Base-by-base conservation (phyloP, 306 rosid genomes). In the Lathyrus sativus region DNA sequence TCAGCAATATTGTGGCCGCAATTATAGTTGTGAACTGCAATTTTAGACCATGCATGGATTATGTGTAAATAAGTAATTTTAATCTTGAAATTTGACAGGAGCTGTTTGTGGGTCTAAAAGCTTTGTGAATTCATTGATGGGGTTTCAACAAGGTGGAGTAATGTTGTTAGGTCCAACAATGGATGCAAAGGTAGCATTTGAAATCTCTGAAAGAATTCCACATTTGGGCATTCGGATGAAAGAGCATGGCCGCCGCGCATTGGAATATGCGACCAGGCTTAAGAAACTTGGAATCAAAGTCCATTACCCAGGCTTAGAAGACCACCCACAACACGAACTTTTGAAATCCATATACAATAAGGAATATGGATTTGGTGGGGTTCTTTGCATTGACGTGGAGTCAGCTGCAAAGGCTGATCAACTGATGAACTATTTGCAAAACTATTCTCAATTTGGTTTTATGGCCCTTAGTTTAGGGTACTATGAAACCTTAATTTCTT, bases 181-280 rank as follows among this genome's bases (percentile, higher is more conserved):
- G 98, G 87, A 92, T 42, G 58, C 98, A 5, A 92, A 92, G 74
- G 90, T 92, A 4, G 98, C 98, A 2, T 92, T 86, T 18, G 98
- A 92, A 44, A 82, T 92, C 0, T 71, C 98, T 0, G 95, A 87
- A 67, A 82, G 98, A 80, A 75, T 92, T n/a, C 95, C 98, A 0
- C 98, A 92, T 56, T 48, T 87, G 67, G 72, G 70, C 11, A 66
- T 89, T 0, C 48, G 95, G 39, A 84, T 92, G 85, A 89, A 89
- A 56, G 98, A 89, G 50, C 98, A 92, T 45, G 55, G 81, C 68
- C 15, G 74, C 14, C 53, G 98, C 19, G 95, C 98, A 4, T 12
- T 89, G 62, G 85, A 22, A 1, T 89, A 74, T 24, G 92, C 98
- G 1, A 71, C 13, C 4, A 78, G 95, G 70, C 79, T 92, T 53